Evolutionary conservation across 176 grass and related monocot species (phyloP).

Genomic region (Avena sativa): DNA sequence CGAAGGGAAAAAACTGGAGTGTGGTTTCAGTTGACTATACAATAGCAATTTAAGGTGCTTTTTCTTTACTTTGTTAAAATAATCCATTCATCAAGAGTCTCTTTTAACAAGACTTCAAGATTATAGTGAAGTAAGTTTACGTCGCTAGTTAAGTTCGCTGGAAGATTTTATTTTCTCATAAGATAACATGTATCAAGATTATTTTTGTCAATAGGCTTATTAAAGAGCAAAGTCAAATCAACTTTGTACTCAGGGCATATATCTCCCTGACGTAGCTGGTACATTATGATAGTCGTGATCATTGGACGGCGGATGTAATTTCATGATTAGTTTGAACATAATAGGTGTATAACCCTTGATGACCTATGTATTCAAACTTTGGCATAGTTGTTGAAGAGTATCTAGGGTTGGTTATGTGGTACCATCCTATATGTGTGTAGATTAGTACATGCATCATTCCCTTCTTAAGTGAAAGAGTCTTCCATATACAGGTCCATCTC

Average conservation of each 20-base stretch:
- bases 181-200: too few species aligned
- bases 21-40: too few species aligned
- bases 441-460: background rate
- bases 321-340: slow-evolving; percentile 21
- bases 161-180: too few species aligned
- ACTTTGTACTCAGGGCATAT: background rate
- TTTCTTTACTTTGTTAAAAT: too few species aligned
- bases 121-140: too few species aligned
- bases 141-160: too few species aligned
- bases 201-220: background rate
- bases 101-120: too few species aligned
- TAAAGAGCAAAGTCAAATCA: background rate
- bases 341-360: slow-evolving; percentile 25
- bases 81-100: too few species aligned
- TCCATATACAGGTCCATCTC: background rate
- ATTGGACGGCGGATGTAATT: slow-evolving; percentile 33
- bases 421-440: slow-evolving; percentile 4
- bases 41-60: too few species aligned
- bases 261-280: background rate
- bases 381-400: slow-evolving; percentile 25
- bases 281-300: background rate
- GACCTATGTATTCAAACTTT: background rate
- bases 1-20: too few species aligned
- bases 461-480: slow-evolving; percentile 12
- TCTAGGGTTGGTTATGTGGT: slow-evolving; percentile 44